Evolutionary conservation across 371 early-diverging fungal species (phyloP).

Genomic region (Entomophthora muscae): DNA sequence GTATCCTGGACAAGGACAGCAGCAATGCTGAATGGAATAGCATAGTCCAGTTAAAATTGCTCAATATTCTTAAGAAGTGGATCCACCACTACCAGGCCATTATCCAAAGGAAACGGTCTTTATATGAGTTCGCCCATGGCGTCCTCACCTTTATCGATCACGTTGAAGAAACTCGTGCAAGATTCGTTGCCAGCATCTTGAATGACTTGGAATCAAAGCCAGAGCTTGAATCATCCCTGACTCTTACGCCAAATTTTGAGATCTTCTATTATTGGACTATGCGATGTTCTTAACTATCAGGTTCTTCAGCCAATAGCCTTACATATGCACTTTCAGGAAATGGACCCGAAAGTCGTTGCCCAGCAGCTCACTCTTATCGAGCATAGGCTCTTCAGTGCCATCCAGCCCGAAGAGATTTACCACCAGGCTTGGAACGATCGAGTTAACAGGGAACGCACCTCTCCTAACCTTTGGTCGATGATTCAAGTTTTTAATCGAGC

Average conservation of each 20-base stretch:
- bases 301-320: no score
- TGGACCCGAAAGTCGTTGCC: conserved; percentile 25
- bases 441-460: conserved; percentile 9
- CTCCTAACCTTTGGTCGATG: conserved; percentile 24
- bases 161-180: not conserved
- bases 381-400: conserved; percentile 27
- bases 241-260: not conserved
- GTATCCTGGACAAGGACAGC: not conserved
- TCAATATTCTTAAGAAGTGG: conserved; percentile 45
- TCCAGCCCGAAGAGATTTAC: conserved; percentile 28
- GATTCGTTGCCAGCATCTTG: not conserved
- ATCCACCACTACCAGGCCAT: conserved; percentile 28
- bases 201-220: not conserved
- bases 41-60: conserved; percentile 32
- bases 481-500: conserved; percentile 41
- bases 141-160: not conserved
- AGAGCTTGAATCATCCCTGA: not conserved
- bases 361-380: conserved; percentile 39
- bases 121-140: conserved; percentile 1
- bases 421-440: conserved; percentile 22
- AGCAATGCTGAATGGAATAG: conserved; percentile 19
- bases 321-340: conserved; percentile 16
- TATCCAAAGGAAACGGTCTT: conserved; percentile 19
- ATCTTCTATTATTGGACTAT: not conserved
- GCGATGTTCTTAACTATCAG: not conserved